Evolutionary conservation across 1,284 basidiomycete genomes (phyloP).

Genomic region (Rhodotorula sp.): DNA sequence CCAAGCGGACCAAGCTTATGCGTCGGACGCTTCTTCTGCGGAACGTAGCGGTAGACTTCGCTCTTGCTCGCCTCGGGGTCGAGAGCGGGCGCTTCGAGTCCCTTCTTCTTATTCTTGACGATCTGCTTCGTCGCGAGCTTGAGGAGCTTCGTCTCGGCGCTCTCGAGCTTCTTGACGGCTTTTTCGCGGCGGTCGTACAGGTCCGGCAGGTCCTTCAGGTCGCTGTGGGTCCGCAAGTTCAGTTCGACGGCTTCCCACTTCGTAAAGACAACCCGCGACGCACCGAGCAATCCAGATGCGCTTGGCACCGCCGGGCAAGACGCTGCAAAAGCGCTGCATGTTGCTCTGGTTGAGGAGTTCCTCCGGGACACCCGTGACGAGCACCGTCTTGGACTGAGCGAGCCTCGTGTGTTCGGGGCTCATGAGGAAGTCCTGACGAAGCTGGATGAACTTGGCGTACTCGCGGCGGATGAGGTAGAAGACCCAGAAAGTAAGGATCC

Average conservation of each 20-base stretch:
- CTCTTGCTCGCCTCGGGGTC: conserved; percentile 27
- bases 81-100: conserved; percentile 1
- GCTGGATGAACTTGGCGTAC: conserved; percentile 73
- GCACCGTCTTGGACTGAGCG: conserved; percentile 81
- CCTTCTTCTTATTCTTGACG: conserved; percentile 48
- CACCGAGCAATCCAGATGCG: conserved; percentile 84
- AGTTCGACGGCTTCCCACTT: background rate
- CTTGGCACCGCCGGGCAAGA: conserved; percentile 78
- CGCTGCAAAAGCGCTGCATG: conserved; percentile 63
- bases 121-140: conserved; percentile 66
- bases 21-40: conserved; percentile 69
- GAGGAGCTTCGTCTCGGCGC: conserved; percentile 73
- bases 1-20: conserved; percentile 69
- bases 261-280: conserved; percentile 37
- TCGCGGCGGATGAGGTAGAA: conserved; percentile 76
- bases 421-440: conserved; percentile 81
- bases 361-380: conserved; percentile 83
- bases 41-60: conserved; percentile 61
- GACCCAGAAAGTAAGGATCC: conserved; percentile 79
- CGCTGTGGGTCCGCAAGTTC: conserved; percentile 48
- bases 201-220: conserved; percentile 79
- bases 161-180: conserved; percentile 76
- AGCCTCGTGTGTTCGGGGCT: conserved; percentile 67
- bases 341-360: conserved; percentile 65
- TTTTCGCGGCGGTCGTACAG: conserved; percentile 73